These are phyloP conservation scores for Hymenoscyphus linearis DNA, from an alignment of 2,329 filamentous ascomycete species.

Conservation along the genomic window DNA sequence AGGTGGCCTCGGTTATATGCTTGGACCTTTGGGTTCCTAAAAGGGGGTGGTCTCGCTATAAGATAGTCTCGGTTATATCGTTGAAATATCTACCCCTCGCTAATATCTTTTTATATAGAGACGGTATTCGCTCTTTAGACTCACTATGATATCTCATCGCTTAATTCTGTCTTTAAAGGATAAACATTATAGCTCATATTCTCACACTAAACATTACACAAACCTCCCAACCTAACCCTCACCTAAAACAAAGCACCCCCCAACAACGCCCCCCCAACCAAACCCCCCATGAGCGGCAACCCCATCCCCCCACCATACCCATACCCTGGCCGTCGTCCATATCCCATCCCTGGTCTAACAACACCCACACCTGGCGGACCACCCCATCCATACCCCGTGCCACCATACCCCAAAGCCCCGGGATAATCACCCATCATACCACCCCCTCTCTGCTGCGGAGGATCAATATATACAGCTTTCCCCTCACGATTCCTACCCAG, in stretches of 20 bases:
- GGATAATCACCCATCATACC: conserved; percentile 21
- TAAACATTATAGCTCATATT: too few relatives aligned
- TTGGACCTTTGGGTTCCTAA: too few relatives aligned
- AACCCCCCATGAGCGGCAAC: conserved; percentile 40
- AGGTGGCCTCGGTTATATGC: too few relatives aligned
- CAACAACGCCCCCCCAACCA: conserved; percentile 42
- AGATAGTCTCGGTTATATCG: too few relatives aligned
- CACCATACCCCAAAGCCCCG: conserved; percentile 19
- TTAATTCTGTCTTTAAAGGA: too few relatives aligned
- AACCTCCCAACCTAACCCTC: not conserved
- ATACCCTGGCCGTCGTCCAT: conserved; percentile 38
- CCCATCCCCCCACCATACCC: conserved; percentile 43
- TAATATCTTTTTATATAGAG: too few relatives aligned
- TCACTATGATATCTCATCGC: too few relatives aligned
- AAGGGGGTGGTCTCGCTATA: too few relatives aligned
- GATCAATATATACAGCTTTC: conserved; percentile 53
- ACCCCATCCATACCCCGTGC: conserved; percentile 38
- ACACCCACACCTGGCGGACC: conserved; percentile 36
- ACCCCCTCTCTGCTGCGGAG: conserved; percentile 36
- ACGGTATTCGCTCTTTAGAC: too few relatives aligned
- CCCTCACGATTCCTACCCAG: conserved; percentile 49
- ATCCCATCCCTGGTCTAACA: conserved; percentile 43
- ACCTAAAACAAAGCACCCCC: conserved; percentile 37
- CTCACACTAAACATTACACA: too few relatives aligned
- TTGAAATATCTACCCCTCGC: too few relatives aligned